Evolutionary conservation across 257 asterid species (phyloP).

Genomic region (Euphrasia confusa): DNA sequence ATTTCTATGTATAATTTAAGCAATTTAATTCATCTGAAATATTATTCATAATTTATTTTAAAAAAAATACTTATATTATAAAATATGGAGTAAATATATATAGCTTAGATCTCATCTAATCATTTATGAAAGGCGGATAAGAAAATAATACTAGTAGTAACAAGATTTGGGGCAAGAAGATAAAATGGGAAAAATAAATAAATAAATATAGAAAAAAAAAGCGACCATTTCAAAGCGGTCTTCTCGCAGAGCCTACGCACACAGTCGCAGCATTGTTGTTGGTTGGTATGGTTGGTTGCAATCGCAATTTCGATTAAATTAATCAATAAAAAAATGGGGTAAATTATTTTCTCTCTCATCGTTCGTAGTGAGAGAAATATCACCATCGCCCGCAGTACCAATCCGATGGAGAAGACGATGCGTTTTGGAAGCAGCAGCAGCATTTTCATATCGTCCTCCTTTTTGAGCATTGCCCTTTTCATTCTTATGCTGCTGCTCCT

Average conservation of each 20-base stretch:
- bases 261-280: conserved; percentile 29
- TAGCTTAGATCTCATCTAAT: neutral
- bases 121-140: neutral
- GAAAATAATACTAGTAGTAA: neutral
- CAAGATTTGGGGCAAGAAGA: neutral
- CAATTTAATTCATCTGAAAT: no score
- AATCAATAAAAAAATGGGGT: conserved; percentile 24
- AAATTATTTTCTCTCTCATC: conserved; percentile 37
- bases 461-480: conserved; percentile 31
- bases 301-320: conserved; percentile 15
- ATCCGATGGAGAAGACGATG: conserved; percentile 64
- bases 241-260: conserved; percentile 39
- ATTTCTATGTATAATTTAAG: no score
- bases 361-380: conserved; percentile 33
- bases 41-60: no score
- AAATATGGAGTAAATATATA: no score
- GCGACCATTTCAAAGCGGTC: conserved; percentile 48
- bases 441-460: conserved; percentile 35
- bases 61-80: no score
- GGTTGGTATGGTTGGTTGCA: conserved; percentile 44
- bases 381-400: conserved; percentile 17
- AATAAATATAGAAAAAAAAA: neutral
- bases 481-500: conserved; percentile 78
- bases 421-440: conserved; percentile 35
- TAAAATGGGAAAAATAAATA: neutral